Conservation (phyloP, 768 basidiomycete species). For the Podaxis pistillaris region DNA sequence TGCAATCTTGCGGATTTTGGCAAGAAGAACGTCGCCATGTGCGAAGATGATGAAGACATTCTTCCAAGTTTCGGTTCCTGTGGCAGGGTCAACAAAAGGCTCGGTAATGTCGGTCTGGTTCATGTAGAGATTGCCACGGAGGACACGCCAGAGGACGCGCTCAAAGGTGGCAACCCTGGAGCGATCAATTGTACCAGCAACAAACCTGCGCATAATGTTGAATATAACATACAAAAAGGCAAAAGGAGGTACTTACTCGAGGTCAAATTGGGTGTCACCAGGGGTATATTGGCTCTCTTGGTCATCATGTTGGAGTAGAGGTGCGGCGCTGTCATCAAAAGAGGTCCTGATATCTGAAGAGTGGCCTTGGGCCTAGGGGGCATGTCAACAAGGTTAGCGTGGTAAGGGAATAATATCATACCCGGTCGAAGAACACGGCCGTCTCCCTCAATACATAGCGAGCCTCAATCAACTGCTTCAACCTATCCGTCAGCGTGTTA, state of each 20-base stretch:
- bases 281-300: slow-evolving; percentile 61
- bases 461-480: slow-evolving; percentile 87
- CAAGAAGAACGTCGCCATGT: slow-evolving; percentile 86
- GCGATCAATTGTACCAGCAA: slow-evolving; percentile 95
- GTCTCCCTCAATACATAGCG: slow-evolving; percentile 94
- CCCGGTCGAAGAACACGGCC: slow-evolving; percentile 92
- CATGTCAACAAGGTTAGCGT: slow-evolving; percentile 12
- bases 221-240: slow-evolving; percentile 7
- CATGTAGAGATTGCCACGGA: slow-evolving; percentile 98
- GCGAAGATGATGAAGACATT: slow-evolving; percentile 99
- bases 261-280: slow-evolving; percentile 67
- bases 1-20: slow-evolving; percentile 97
- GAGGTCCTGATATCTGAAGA: slow-evolving; percentile 82
- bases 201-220: slow-evolving; percentile 57
- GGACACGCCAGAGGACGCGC: slow-evolving; percentile 95
- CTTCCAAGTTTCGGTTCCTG: slow-evolving; percentile 85
- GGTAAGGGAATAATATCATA: slow-evolving; percentile 26
- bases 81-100: slow-evolving; percentile 85
- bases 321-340: slow-evolving; percentile 89
- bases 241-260: slow-evolving; percentile 61
- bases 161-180: slow-evolving; percentile 91
- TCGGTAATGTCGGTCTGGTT: slow-evolving; percentile 95
- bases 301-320: slow-evolving; percentile 90
- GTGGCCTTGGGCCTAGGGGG: slow-evolving; percentile 68
- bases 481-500: slow-evolving; percentile 81